These are phyloP conservation scores for Hypoxylon sp. DNA, from an alignment of 2,329 filamentous ascomycete species.

Conservation along the genomic window DNA sequence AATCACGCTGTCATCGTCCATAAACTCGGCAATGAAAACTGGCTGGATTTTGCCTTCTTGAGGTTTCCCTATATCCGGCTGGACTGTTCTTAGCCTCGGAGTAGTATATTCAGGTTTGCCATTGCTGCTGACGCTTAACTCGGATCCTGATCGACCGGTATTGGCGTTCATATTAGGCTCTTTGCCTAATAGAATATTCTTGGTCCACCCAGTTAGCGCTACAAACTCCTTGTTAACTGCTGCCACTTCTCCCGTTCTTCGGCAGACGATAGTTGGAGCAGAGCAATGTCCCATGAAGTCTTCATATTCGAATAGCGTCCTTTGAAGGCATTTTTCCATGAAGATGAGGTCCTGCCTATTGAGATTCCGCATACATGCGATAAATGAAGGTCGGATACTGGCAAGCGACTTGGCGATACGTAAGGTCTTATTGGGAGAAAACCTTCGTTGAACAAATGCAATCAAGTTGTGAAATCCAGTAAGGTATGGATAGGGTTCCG, in stretches of 20 bases:
- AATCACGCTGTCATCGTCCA: conserved; percentile 93
- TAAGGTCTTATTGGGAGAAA: conserved; percentile 81
- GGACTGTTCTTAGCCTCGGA: conserved; percentile 65
- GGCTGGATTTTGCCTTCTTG: conserved; percentile 74
- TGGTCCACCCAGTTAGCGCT: conserved; percentile 95
- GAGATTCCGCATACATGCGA: conserved; percentile 90
- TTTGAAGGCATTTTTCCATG: conserved; percentile 97
- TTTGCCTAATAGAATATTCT: conserved; percentile 88
- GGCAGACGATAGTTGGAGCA: conserved; percentile 91
- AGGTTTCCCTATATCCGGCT: conserved; percentile 58
- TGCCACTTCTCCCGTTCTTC: conserved; percentile 94
- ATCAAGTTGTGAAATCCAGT: conserved; percentile 91
- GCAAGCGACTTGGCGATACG: conserved; percentile 90
- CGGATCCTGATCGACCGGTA: conserved; percentile 68
- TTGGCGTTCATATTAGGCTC: conserved; percentile 92
- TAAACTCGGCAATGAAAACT: conserved; percentile 90
- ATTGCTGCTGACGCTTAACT: conserved; percentile 60
- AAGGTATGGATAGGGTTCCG: conserved; percentile 92
- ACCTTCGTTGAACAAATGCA: conserved; percentile 82
- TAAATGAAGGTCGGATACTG: conserved; percentile 92
- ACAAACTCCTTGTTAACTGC: conserved; percentile 97
- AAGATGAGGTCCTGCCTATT: conserved; percentile 92
- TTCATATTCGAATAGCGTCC: conserved; percentile 92
- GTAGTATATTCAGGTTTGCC: conserved; percentile 64
- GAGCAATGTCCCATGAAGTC: conserved; percentile 91